Base-by-base conservation (phyloP, 352 stramenopile genomes). In the Pythium angustatum region DNA sequence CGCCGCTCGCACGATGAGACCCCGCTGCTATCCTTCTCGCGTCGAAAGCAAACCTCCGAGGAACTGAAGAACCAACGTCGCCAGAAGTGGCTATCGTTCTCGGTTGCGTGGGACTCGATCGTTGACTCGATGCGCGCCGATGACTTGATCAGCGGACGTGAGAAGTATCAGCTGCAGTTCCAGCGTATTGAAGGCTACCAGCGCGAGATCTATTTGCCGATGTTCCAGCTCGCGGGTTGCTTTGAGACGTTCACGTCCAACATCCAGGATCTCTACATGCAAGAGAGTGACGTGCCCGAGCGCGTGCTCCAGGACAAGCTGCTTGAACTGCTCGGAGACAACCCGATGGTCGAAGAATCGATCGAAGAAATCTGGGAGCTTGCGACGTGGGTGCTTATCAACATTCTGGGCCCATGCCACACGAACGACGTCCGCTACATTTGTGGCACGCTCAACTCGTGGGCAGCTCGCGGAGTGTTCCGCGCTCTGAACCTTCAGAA, bases 21-120 rank as follows among this genome's bases (percentile, higher is more conserved):
- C 12, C 87, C 85, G 9, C 45, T 96, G 26, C 58, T 96, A 17
- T 94, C 85, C 60, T 96, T 96, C 56, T 94, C 87, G 33, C 79
- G 87, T 12, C 84, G 87, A 12, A 94, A 94, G 67, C 87, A 94
- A 45, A 92, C 84, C 0, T 71, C 83, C 5, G 71, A 81, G 53
- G 87, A 96, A 62, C 65, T 91, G 19, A 88, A 94, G 72, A 93
- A 97, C 73, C 87, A 98, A 44, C 87, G 96, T 43, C 98, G 97
- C 26, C 94, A 98, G 68, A 98, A 99, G 66, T 99, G 97, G 97
- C 92, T 98, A 2, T 98, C 98, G 41, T 99, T 99, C 66, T 98
- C 94, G 21, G 88, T 97, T 27, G 96, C 96, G 5, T 99, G 96
- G 96, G 98, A 99, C 66, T 94, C 97, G 48, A 96, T 99, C 45